Base-by-base conservation (phyloP, 768 basidiomycete genomes). In the Pulveroboletus frians region DNA sequence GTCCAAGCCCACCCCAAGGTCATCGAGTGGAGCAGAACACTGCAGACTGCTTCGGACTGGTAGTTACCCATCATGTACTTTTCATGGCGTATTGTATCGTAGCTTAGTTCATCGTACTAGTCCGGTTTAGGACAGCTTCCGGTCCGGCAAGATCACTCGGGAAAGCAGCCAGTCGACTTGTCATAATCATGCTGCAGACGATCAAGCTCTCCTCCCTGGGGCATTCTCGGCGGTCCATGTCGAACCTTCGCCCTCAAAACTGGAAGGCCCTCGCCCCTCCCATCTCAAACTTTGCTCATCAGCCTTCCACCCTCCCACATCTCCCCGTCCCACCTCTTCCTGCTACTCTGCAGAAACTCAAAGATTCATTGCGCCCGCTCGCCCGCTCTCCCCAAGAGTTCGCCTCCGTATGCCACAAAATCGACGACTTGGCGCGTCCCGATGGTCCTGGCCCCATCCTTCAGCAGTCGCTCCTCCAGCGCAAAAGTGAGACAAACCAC, bases 191-290 rank as follows among this genome's bases (percentile, higher is more conserved):
- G 27, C 43, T 27, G 15, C 38, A 46, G 29, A 9, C 10, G 23
- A 41, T 15, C 7, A 50, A 8, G 36, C 15, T 38, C 37, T 36
- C 26, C 9, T 43, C 38, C 20, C 39, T 39, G n/a, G n/a, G n/a
- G n/a, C n/a, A n/a, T n/a, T n/a, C n/a, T 39, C 53, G 2, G 13
- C 56, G 52, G 15, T 61, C 51, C 52, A 67, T 54, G 51, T 57
- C 39, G 32, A 61, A 23, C 8, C 21, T 34, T 32, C 73, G 76
- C 23, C 83, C 85, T 4, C 37, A 63, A 15, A 69, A 79, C 57
- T 92, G 91, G 90, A 92, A 92, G 69, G 60, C 74, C 1, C 69
- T 71, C 44, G 88, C 90, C 1, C 87, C 89, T 0, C 68, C 73
- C 37, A 69, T 85, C 10, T 63, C 74, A 14, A 87, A 90, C 11